phyloP scores from a whole-genome alignment of 176 grass and related monocot genomes.

The Hordeum marinum region DNA sequence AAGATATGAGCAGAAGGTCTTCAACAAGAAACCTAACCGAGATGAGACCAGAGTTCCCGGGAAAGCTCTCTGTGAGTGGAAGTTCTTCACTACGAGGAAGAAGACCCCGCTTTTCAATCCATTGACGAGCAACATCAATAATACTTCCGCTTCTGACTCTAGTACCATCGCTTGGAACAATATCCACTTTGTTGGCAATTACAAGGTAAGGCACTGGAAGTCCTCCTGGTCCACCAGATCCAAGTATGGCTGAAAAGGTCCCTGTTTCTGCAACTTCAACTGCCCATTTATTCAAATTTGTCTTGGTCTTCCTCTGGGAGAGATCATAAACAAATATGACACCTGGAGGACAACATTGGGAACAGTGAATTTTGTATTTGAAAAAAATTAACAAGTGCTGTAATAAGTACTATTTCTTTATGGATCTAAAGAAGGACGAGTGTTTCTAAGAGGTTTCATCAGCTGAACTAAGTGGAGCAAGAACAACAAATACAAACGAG shows the following conservation, averaged over 20 bases:
- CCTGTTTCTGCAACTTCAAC: constrained; percentile 72
- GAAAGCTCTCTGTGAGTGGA: constrained; percentile 77
- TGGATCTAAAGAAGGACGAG: not conserved
- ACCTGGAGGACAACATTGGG: constrained; percentile 48
- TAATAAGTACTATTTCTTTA: not conserved
- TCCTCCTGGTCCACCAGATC: constrained; percentile 87
- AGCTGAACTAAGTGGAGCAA: not conserved
- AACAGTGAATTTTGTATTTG: constrained; percentile 12
- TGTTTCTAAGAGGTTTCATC: not conserved
- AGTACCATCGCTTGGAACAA: constrained; percentile 51
- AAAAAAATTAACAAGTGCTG: not conserved
- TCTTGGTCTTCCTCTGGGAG: constrained; percentile 81
- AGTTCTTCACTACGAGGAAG: constrained; percentile 82
- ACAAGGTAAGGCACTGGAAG: constrained; percentile 96
- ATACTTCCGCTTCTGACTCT: constrained; percentile 78
- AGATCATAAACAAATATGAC: constrained; percentile 97
- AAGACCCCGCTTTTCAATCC: constrained; percentile 87
- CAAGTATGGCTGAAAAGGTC: constrained; percentile 75
- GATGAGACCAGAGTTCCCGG: constrained; percentile 60
- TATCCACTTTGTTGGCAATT: constrained; percentile 85
- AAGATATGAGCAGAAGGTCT: not conserved
- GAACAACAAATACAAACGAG: constrained; percentile 14
- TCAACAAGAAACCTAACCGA: constrained; percentile 57
- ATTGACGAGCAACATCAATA: constrained; percentile 78
- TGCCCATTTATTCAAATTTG: constrained; percentile 90